A percentile compares a stretch with the other conserved stretches of the same genome.
phyloP scores from a whole-genome alignment of 2,329 filamentous ascomycete species.

The Sporothrix mexicana region DNA sequence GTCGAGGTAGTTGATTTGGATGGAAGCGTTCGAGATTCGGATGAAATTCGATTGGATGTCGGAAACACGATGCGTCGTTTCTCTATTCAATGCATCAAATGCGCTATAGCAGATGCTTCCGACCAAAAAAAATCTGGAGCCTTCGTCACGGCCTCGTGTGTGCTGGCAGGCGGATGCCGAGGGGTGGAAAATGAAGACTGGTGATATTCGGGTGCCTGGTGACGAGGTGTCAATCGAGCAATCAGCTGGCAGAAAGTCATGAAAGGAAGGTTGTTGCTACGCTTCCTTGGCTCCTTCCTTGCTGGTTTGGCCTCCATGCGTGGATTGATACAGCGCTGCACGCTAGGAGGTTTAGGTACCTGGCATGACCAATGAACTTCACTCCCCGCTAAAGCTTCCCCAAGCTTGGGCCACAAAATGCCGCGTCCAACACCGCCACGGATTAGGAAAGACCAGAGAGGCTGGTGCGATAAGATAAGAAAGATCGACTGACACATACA shows the following conservation, averaged over 20 bases:
- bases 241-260: not conserved
- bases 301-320: constrained; percentile 1
- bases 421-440: constrained; percentile 35
- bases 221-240: constrained; percentile 28
- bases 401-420: constrained; percentile 39
- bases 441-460: constrained; percentile 23
- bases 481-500: not conserved
- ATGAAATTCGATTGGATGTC: not conserved
- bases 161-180: constrained; percentile 9
- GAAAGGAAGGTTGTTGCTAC: constrained; percentile 12
- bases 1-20: not conserved
- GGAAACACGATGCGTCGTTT: not conserved
- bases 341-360: constrained; percentile 17
- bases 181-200: not conserved
- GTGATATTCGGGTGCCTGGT: constrained; percentile 20
- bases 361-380: constrained; percentile 31
- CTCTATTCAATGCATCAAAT: not conserved
- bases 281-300: not conserved
- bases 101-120: not conserved
- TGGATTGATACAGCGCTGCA: constrained; percentile 32
- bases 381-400: constrained; percentile 35
- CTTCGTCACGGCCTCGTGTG: constrained; percentile 1
- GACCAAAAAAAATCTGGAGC: not conserved
- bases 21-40: not conserved
- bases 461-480: constrained; percentile 35